Evolutionary conservation across 129 eudicot genomes (phyloP).

Genomic region (Chrysanthemum makinoi): DNA sequence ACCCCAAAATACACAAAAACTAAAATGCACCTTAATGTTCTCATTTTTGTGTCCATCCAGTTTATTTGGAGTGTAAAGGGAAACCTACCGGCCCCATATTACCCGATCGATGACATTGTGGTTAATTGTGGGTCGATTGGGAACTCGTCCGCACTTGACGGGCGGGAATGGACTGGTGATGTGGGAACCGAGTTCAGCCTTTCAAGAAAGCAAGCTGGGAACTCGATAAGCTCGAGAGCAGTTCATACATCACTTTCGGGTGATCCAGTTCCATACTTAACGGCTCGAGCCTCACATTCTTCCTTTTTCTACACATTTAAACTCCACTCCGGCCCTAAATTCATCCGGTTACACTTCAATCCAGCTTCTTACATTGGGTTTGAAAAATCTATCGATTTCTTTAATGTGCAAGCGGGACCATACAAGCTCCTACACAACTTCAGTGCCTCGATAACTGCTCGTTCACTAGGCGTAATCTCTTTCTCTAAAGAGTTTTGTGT

Average conservation of each 20-base stretch:
- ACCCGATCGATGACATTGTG: constrained; percentile 39
- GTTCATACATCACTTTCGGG: constrained; percentile 35
- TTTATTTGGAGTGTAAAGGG: constrained; percentile 24
- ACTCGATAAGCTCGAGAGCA: constrained; percentile 35
- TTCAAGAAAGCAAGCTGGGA: constrained; percentile 30
- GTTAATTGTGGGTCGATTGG: constrained; percentile 44
- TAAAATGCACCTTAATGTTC: constrained; percentile 25
- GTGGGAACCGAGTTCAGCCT: constrained; percentile 24
- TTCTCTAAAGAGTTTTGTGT: constrained; percentile 44
- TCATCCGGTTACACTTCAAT: constrained; percentile 53
- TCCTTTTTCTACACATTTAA: constrained; percentile 37
- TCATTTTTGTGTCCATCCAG: constrained; percentile 18
- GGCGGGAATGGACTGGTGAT: constrained; percentile 43
- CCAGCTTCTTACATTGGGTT: constrained; percentile 45
- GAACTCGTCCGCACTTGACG: constrained; percentile 38
- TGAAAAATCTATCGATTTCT: constrained; percentile 31
- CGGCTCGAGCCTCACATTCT: constrained; percentile 41
- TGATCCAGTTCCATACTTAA: constrained; percentile 41
- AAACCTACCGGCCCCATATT: constrained; percentile 37
- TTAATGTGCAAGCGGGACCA: constrained; percentile 42
- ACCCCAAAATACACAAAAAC: constrained; percentile 9
- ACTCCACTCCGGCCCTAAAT: constrained; percentile 43
- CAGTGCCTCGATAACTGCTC: constrained; percentile 42
- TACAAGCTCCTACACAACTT: constrained; percentile 48
- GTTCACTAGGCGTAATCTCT: constrained; percentile 27